phyloP scores from a whole-genome alignment of 2,329 filamentous ascomycete genomes.

The Penicillium italicum region DNA sequence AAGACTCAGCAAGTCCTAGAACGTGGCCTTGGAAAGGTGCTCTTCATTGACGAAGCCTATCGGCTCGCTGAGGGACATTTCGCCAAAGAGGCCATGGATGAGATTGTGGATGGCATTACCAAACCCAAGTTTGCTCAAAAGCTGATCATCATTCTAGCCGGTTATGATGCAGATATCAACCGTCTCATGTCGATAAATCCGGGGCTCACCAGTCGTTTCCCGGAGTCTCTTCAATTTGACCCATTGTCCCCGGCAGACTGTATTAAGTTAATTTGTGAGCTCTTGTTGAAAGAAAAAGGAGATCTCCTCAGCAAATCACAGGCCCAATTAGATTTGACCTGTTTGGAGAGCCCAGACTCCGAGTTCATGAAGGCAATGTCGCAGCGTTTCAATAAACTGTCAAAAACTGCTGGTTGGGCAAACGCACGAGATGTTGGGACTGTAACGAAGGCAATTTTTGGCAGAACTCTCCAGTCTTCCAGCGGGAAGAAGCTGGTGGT shows the following conservation, averaged over 20 bases:
- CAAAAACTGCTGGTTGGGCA: constrained; percentile 53
- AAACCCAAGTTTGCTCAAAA: constrained; percentile 58
- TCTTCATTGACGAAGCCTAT: constrained; percentile 73
- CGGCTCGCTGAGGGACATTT: constrained; percentile 57
- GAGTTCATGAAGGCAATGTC: constrained; percentile 4
- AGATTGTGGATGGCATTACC: constrained; percentile 52
- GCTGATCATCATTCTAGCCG: constrained; percentile 65
- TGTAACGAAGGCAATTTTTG: constrained; percentile 52
- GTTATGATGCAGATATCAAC: constrained; percentile 66
- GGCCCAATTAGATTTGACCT: neutral
- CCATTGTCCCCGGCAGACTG: constrained; percentile 46
- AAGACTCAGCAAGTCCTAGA: constrained; percentile 61
- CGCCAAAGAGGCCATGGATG: constrained; percentile 54
- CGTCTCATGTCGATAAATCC: constrained; percentile 58
- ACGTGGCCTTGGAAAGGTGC: constrained; percentile 60
- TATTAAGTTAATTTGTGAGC: constrained; percentile 42
- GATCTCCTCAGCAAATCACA: neutral
- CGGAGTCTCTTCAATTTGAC: constrained; percentile 57
- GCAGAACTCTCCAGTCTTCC: constrained; percentile 20
- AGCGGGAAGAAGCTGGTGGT: neutral
- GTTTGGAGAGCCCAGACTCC: neutral
- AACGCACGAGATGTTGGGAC: constrained; percentile 61
- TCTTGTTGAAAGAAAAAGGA: constrained; percentile 22
- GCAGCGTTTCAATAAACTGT: constrained; percentile 42
- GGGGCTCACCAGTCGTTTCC: constrained; percentile 63